phyloP scores from a whole-genome alignment of 345 rosid genomes.

The Populus nigra region DNA sequence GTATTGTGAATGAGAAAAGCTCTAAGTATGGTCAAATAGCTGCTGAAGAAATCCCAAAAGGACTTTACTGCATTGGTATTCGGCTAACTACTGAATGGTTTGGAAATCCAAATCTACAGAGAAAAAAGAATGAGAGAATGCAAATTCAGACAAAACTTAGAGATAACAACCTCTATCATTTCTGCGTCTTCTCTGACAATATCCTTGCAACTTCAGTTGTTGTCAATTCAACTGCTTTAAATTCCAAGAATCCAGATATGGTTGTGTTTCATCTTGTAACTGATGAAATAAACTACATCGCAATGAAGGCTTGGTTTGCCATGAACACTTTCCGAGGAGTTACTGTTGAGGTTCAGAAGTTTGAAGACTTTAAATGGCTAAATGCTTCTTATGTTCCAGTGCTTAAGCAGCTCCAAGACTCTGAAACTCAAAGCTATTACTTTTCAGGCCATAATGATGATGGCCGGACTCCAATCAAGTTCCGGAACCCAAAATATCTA shows the following conservation, averaged over 20 bases:
- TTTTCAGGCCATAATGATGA: constrained; percentile 73
- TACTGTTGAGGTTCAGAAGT: constrained; percentile 79
- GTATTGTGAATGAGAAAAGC: constrained; percentile 67
- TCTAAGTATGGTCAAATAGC: constrained; percentile 94
- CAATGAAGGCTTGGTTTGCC: constrained; percentile 87
- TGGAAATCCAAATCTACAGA: constrained; percentile 43
- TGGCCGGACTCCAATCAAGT: constrained; percentile 78
- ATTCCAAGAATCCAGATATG: constrained; percentile 55
- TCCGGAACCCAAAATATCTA: constrained; percentile 85
- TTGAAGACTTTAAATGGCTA: constrained; percentile 86
- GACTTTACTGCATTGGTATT: constrained; percentile 87
- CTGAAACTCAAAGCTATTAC: constrained; percentile 84
- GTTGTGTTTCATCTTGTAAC: constrained; percentile 86
- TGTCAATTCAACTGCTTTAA: constrained; percentile 78
- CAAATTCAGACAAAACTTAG: constrained; percentile 44
- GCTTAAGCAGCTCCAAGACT: constrained; percentile 91
- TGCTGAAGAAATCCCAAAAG: constrained; percentile 92
- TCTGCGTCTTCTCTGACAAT: constrained; percentile 86
- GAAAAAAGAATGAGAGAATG: constrained; percentile 38
- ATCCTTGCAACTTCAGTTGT: constrained; percentile 89
- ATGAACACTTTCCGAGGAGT: constrained; percentile 65
- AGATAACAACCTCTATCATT: constrained; percentile 64
- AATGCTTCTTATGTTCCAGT: constrained; percentile 94
- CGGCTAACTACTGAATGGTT: constrained; percentile 79
- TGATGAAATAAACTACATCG: constrained; percentile 73